Conservation (phyloP, 1,139 yeast species). For the Debaryomycetaceae sp. region DNA sequence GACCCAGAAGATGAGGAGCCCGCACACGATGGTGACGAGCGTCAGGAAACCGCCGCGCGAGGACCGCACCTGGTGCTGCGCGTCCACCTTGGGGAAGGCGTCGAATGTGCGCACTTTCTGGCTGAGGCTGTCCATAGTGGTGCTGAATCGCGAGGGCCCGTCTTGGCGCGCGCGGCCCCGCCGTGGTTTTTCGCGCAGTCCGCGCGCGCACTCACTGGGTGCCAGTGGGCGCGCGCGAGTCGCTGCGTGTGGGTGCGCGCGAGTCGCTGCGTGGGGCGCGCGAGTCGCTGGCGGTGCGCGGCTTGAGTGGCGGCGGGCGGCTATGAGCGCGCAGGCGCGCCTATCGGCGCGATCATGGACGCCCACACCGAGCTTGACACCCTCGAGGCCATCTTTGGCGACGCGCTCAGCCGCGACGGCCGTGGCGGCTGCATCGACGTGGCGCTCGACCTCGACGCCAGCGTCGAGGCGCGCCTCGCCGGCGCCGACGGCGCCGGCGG, state of each 20-base stretch:
- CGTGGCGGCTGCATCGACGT: constrained; percentile 22
- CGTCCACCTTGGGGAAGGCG: constrained; percentile 86
- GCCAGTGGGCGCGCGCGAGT: too few species aligned
- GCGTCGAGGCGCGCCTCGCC: constrained; percentile 12
- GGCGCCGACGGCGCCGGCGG: constrained; percentile 5
- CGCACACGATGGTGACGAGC: constrained; percentile 52
- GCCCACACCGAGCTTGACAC: constrained; percentile 43
- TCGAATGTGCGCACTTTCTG: constrained; percentile 62
- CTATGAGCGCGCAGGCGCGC: background rate
- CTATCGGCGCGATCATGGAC: background rate
- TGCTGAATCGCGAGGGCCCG: too few species aligned
- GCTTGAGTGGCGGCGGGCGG: background rate
- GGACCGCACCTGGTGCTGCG: constrained; percentile 71
- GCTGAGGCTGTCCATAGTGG: constrained; percentile 35
- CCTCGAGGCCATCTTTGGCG: constrained; percentile 48
- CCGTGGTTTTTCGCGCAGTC: too few species aligned
- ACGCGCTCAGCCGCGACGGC: constrained; percentile 21
- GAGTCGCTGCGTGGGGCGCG: too few species aligned
- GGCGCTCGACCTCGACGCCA: constrained; percentile 21
- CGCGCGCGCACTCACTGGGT: too few species aligned
- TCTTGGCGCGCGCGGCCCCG: too few species aligned
- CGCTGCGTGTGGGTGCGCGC: too few species aligned
- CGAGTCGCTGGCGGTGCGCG: background rate
- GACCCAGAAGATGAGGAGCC: constrained; percentile 74
- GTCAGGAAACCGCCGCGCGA: constrained; percentile 78